These are phyloP conservation scores for Plasmodium falciparum DNA, from an alignment of 169 alveolate genomes.

Conservation along the genomic window DNA sequence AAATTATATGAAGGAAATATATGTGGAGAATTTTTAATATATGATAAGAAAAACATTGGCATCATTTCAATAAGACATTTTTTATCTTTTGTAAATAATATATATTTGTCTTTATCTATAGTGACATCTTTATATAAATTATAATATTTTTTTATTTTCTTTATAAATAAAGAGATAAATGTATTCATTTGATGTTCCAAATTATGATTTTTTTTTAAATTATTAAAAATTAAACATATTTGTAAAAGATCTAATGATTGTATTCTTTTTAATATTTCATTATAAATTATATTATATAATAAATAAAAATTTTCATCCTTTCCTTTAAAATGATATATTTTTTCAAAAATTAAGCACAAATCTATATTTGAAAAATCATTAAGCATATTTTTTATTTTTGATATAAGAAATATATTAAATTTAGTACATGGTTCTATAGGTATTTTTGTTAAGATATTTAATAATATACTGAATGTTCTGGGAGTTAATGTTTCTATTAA, in stretches of 20 bases:
- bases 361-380: slow-evolving; percentile 44
- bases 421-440: background rate
- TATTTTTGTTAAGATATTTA: slow-evolving; percentile 32
- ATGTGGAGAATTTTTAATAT: slow-evolving; percentile 11
- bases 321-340: background rate
- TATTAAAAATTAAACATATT: slow-evolving; percentile 39
- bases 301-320: background rate
- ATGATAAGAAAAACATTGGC: slow-evolving; percentile 68
- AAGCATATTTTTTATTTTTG: slow-evolving; percentile 14
- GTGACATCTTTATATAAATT: slow-evolving; percentile 4
- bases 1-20: slow-evolving; percentile 30
- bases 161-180: slow-evolving; percentile 26
- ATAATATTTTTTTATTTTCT: slow-evolving; percentile 33
- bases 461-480: slow-evolving; percentile 24
- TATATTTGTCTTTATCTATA: slow-evolving; percentile 32
- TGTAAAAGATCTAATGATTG: slow-evolving; percentile 30
- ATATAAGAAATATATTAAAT: slow-evolving; percentile 22
- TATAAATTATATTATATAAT: slow-evolving; percentile 9
- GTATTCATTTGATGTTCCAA: background rate
- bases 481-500: slow-evolving; percentile 24
- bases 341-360: slow-evolving; percentile 28
- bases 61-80: slow-evolving; percentile 33
- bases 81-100: slow-evolving; percentile 29
- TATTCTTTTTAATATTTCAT: slow-evolving; percentile 52
- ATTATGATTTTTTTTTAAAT: slow-evolving; percentile 31